Percentiles rank a stretch among this genome's conserved stretches.
Evolutionary conservation across 2,329 filamentous ascomycete genomes (phyloP).

Genomic region (Calonectria naviculata): DNA sequence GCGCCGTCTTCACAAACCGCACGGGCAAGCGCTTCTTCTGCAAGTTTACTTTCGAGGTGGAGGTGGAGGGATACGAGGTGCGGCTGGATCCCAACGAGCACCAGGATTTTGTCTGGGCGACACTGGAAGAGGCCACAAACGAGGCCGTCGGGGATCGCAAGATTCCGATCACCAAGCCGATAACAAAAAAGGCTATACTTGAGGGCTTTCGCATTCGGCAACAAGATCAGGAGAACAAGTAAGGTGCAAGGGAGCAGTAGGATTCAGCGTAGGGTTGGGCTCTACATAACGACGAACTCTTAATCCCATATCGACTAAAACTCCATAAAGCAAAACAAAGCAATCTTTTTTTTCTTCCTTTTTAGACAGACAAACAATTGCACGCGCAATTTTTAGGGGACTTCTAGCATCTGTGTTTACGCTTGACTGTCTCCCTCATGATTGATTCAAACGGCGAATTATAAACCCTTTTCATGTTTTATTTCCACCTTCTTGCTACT

Average conservation of each 20-base stretch:
- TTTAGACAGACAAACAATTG: neutral
- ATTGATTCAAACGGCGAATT: neutral
- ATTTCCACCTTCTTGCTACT: too few species aligned
- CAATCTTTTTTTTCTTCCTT: neutral
- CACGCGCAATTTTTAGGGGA: neutral
- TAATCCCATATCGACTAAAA: neutral
- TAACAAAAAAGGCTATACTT: constrained; percentile 41
- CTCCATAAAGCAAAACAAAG: neutral
- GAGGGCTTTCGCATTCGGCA: constrained; percentile 43
- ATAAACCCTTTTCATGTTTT: too few species aligned
- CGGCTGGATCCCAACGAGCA: constrained; percentile 54
- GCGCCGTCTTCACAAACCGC: constrained; percentile 48
- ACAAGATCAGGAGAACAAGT: constrained; percentile 2
- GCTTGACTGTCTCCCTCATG: neutral
- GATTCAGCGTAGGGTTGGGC: neutral
- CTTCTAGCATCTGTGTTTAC: neutral
- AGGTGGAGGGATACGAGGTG: constrained; percentile 41
- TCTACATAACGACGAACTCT: neutral
- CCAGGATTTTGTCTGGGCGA: constrained; percentile 52
- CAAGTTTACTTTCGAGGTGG: constrained; percentile 51
- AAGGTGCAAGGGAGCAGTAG: neutral
- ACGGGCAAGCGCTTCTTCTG: constrained; percentile 44
- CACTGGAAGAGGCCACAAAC: constrained; percentile 48
- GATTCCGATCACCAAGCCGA: constrained; percentile 45
- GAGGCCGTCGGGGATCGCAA: constrained; percentile 40